Conservation (phyloP, 208 protist species). For the Perkinsela sp. region DNA sequence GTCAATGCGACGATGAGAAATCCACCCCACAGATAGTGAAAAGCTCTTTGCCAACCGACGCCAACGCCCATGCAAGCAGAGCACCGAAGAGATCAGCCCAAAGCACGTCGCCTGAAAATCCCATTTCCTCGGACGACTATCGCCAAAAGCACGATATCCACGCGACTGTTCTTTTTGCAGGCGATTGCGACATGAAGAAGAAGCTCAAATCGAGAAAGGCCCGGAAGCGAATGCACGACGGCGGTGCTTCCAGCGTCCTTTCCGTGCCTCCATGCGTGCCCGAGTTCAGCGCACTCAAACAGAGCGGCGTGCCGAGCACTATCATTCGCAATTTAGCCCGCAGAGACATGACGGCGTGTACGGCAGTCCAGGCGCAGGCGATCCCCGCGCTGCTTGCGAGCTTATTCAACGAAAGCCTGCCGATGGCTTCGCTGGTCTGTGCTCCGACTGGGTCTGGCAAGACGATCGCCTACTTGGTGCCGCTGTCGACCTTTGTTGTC, state of each 20-base stretch:
- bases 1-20: not conserved
- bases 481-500: slow-evolving; percentile 59
- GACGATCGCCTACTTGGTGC: slow-evolving; percentile 72
- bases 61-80: too few relatives aligned
- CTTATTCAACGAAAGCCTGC: slow-evolving; percentile 37
- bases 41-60: too few relatives aligned
- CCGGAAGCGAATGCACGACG: not conserved
- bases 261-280: not conserved
- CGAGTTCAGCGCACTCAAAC: not conserved
- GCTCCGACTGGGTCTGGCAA: slow-evolving; percentile 76
- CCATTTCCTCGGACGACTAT: not conserved
- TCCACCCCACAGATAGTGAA: not conserved
- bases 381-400: slow-evolving; percentile 65
- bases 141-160: not conserved
- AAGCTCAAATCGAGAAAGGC: not conserved
- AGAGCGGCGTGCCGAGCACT: slow-evolving; percentile 15
- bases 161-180: not conserved
- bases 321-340: slow-evolving; percentile 44
- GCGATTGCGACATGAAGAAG: not conserved
- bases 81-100: not conserved
- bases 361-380: slow-evolving; percentile 84
- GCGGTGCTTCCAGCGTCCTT: not conserved
- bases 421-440: slow-evolving; percentile 20
- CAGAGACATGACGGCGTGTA: slow-evolving; percentile 57
- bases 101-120: not conserved